Conservation (phyloP, 2,329 filamentous ascomycete genomes). For the Coniella vitis region DNA sequence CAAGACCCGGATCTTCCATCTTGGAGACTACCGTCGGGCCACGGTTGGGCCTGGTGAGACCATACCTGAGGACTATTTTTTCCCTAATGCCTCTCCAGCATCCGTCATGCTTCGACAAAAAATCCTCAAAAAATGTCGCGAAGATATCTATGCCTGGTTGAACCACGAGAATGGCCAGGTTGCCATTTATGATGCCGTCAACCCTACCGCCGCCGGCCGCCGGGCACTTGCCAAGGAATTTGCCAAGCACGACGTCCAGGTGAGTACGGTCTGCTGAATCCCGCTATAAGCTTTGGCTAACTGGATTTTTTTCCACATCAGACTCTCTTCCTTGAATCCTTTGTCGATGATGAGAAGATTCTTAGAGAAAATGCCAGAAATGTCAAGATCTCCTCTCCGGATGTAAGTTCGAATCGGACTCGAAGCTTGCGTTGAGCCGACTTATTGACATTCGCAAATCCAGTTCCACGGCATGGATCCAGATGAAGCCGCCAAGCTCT, state of each 20-base stretch:
- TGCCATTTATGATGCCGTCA: constrained; percentile 97
- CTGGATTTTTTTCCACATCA: constrained; percentile 34
- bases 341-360: constrained; percentile 86
- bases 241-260: constrained; percentile 92
- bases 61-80: constrained; percentile 96
- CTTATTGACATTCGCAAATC: constrained; percentile 18
- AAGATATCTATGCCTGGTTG: constrained; percentile 93
- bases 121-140: constrained; percentile 93
- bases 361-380: constrained; percentile 94
- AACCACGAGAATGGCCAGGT: constrained; percentile 98
- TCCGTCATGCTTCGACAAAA: constrained; percentile 94
- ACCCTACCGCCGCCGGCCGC: constrained; percentile 76
- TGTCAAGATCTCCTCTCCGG: constrained; percentile 95
- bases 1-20: constrained; percentile 94
- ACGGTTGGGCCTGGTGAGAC: constrained; percentile 77
- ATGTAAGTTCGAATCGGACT: constrained; percentile 49
- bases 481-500: constrained; percentile 86
- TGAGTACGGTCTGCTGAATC: constrained; percentile 28
- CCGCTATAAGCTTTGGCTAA: constrained; percentile 9
- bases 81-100: constrained; percentile 83
- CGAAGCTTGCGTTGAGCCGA: neutral
- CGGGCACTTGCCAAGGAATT: constrained; percentile 89
- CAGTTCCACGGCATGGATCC: constrained; percentile 87
- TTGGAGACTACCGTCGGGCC: constrained; percentile 91
- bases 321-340: constrained; percentile 95